Evolutionary conservation across 2,329 filamentous ascomycete genomes (phyloP).

Genomic region (Calonectria hawksworthii): DNA sequence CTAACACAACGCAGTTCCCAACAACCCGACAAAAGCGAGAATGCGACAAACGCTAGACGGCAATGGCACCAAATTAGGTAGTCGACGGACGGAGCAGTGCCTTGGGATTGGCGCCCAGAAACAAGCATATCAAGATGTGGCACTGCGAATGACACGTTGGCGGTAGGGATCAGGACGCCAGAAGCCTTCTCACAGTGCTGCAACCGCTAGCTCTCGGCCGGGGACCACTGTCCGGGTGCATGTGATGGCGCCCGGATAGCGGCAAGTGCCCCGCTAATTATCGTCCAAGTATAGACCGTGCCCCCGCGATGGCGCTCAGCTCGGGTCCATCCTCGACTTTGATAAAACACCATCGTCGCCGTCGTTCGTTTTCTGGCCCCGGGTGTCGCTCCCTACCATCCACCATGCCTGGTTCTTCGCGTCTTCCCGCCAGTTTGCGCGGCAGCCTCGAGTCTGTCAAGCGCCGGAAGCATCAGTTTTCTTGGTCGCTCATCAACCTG

Average conservation of each 20-base stretch:
- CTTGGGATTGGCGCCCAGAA: background rate
- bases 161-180: background rate
- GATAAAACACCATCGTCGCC: slow-evolving; percentile 24
- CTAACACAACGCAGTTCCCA: background rate
- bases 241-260: slow-evolving; percentile 42
- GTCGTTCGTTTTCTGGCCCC: background rate
- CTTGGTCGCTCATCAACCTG: slow-evolving; percentile 73
- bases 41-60: background rate
- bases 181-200: background rate
- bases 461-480: slow-evolving; percentile 67
- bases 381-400: background rate
- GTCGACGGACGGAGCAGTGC: background rate
- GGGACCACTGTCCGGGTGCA: slow-evolving; percentile 31
- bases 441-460: slow-evolving; percentile 75
- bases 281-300: slow-evolving; percentile 49
- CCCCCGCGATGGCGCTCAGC: slow-evolving; percentile 40
- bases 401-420: slow-evolving; percentile 75
- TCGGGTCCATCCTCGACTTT: slow-evolving; percentile 19
- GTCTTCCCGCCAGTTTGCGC: slow-evolving; percentile 79
- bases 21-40: background rate
- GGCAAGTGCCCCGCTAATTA: slow-evolving; percentile 44
- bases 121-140: slow-evolving; percentile 7
- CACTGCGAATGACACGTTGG: background rate
- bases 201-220: background rate
- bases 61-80: background rate